Percentiles rank a stretch among this genome's conserved stretches.
Evolutionary conservation across 345 rosid species (phyloP).

Genomic region (Eucalyptus cloeziana): DNA sequence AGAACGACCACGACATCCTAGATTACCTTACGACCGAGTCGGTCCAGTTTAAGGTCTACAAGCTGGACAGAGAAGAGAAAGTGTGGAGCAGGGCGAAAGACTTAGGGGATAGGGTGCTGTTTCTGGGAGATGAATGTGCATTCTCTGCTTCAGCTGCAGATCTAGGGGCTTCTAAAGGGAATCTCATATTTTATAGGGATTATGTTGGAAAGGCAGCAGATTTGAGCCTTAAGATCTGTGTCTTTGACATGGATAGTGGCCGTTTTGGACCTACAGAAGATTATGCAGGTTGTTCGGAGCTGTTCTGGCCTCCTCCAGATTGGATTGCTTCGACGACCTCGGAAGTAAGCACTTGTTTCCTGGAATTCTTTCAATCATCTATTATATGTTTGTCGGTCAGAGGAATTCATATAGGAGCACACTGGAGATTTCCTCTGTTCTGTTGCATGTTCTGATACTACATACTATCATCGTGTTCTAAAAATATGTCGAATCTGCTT

Average conservation of each 20-base stretch:
- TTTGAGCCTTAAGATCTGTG: background rate
- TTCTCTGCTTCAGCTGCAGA: background rate
- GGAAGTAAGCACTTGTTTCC: constrained; percentile 30
- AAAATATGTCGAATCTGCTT: background rate
- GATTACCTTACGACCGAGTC: background rate
- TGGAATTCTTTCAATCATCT: background rate
- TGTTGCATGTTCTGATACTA: background rate
- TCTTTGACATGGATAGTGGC: background rate
- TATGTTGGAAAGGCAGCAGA: background rate
- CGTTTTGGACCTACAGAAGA: background rate
- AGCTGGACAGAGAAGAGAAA: constrained; percentile 21
- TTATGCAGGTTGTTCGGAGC: background rate
- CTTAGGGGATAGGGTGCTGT: constrained; percentile 28
- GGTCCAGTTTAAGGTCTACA: constrained; percentile 31
- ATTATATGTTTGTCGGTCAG: background rate
- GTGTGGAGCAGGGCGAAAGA: constrained; percentile 43
- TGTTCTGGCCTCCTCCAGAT: background rate
- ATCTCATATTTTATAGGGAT: background rate
- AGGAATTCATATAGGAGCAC: background rate
- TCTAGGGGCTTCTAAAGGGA: background rate
- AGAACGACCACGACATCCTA: background rate
- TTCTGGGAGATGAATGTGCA: background rate
- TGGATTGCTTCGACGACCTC: constrained; percentile 35
- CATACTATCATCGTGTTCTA: background rate
- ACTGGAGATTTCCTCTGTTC: background rate